Evolutionary conservation across 805 yeast species (phyloP).

Genomic region (Middelhovenomyces tepae): DNA sequence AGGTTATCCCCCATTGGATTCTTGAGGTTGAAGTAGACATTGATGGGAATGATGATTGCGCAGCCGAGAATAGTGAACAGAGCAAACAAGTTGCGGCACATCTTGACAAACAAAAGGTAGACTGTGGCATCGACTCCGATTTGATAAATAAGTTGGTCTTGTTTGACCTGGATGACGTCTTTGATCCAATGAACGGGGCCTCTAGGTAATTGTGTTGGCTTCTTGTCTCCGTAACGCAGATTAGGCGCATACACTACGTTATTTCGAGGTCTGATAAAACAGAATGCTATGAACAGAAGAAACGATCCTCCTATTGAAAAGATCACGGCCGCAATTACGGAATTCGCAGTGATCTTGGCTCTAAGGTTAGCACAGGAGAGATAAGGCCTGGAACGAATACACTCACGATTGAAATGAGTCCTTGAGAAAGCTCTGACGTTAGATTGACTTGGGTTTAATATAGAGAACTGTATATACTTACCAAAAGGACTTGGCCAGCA

Average conservation of each 20-base stretch:
- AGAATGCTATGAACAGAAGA: constrained; percentile 19
- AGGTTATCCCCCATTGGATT: constrained; percentile 18
- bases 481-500: constrained; percentile 2
- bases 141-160: constrained; percentile 19
- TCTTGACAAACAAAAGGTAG: constrained; percentile 23
- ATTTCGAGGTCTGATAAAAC: constrained; percentile 25
- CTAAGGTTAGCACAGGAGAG: background rate
- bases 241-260: constrained; percentile 27
- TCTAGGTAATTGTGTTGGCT: constrained; percentile 16
- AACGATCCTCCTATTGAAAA: constrained; percentile 28
- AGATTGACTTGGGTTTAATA: background rate
- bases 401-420: constrained; percentile 4
- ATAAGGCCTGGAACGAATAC: background rate
- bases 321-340: constrained; percentile 29
- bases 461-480: background rate
- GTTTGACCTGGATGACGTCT: constrained; percentile 15
- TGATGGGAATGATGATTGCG: constrained; percentile 29
- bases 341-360: constrained; percentile 15
- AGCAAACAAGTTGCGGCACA: constrained; percentile 26
- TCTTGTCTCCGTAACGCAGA: constrained; percentile 8
- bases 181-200: constrained; percentile 23
- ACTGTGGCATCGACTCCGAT: constrained; percentile 31
- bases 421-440: constrained; percentile 1
- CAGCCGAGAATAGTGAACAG: constrained; percentile 26
- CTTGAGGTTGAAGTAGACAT: constrained; percentile 25